A percentile compares a stretch with the other conserved stretches of the same genome.
Evolutionary conservation across 1,284 basidiomycete species (phyloP).

Genomic region (Trametes polyzona): DNA sequence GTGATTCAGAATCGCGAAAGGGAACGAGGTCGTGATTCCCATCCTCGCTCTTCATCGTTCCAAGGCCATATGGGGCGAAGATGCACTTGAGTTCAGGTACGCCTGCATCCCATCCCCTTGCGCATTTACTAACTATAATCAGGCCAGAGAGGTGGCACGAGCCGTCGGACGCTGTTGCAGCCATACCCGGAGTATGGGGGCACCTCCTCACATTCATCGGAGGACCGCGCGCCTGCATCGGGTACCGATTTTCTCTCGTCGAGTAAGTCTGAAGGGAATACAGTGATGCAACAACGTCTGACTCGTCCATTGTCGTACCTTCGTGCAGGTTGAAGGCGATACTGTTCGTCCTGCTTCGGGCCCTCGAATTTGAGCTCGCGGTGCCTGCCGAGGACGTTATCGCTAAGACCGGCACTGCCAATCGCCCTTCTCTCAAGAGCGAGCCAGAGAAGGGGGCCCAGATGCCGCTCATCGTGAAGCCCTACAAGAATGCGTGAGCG

Average conservation of each 20-base stretch:
- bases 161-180: conserved; percentile 44
- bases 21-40: conserved; percentile 51
- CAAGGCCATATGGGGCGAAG: conserved; percentile 57
- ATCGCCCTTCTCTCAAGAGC: conserved; percentile 21
- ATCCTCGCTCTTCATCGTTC: conserved; percentile 50
- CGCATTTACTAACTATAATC: conserved; percentile 27
- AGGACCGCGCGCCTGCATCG: conserved; percentile 64
- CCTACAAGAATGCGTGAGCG: conserved; percentile 10
- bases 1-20: conserved; percentile 42
- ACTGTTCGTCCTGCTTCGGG: background rate
- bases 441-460: conserved; percentile 21
- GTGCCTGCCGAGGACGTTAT: conserved; percentile 38
- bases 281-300: too few relatives aligned
- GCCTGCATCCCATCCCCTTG: background rate
- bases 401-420: conserved; percentile 7
- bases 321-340: too few relatives aligned
- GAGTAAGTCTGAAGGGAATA: conserved; percentile 37
- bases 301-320: background rate
- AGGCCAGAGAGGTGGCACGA: conserved; percentile 62
- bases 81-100: conserved; percentile 55
- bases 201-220: conserved; percentile 63
- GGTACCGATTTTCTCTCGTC: conserved; percentile 72
- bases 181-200: conserved; percentile 62
- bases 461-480: conserved; percentile 28
- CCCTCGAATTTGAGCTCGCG: conserved; percentile 40